phyloP scores from a whole-genome alignment of 2,329 filamentous ascomycete genomes.

The Aspergillus sp. region DNA sequence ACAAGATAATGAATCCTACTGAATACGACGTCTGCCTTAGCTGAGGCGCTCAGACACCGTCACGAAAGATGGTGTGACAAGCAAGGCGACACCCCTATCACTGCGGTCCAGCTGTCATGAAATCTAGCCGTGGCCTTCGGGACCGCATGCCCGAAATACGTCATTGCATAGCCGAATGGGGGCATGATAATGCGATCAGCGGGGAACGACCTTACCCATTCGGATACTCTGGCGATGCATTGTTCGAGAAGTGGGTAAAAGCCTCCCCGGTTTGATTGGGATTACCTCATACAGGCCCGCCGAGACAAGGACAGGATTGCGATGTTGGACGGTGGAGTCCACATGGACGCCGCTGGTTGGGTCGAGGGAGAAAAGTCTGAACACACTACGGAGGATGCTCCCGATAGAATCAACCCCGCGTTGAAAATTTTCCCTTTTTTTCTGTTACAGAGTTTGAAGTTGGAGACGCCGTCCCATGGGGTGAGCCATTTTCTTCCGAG shows the following conservation, averaged over 20 bases:
- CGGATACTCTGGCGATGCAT: neutral
- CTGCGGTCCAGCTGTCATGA: neutral
- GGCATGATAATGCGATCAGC: neutral
- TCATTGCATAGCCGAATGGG: constrained; percentile 2
- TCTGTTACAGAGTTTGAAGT: neutral
- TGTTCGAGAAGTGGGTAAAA: neutral
- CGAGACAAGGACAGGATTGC: neutral
- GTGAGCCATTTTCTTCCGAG: constrained; percentile 20
- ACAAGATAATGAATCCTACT: too few relatives aligned
- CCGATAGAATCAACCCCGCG: neutral
- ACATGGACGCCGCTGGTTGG: neutral
- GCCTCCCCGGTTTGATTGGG: neutral
- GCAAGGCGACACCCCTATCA: too few relatives aligned
- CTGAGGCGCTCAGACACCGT: too few relatives aligned
- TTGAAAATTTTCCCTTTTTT: neutral
- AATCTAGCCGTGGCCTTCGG: neutral
- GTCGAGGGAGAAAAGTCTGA: neutral
- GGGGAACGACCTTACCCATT: neutral
- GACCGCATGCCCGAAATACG: neutral
- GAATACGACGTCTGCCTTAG: too few relatives aligned
- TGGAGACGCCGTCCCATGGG: neutral
- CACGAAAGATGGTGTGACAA: too few relatives aligned
- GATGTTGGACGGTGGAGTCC: constrained; percentile 1
- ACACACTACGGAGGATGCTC: neutral
- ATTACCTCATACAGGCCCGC: constrained; percentile 6